Evolutionary conservation across 768 basidiomycete genomes (phyloP).

Genomic region (Gloeostereum incarnatum): DNA sequence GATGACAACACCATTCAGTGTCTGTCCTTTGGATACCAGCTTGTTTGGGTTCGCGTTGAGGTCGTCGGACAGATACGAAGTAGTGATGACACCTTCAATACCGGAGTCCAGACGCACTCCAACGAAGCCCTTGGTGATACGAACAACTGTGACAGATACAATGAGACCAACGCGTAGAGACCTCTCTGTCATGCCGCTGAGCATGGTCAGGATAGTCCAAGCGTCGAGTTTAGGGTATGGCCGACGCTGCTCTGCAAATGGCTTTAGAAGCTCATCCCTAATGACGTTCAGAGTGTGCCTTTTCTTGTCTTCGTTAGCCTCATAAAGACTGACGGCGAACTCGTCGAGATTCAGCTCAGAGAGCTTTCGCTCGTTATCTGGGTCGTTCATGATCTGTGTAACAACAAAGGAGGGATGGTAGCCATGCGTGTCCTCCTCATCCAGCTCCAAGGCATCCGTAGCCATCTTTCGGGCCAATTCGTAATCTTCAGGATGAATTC

Average conservation of each 20-base stretch:
- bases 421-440: slow-evolving; percentile 92
- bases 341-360: slow-evolving; percentile 91
- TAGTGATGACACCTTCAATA: slow-evolving; percentile 71
- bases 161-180: slow-evolving; percentile 76
- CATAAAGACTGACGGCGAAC: slow-evolving; percentile 87
- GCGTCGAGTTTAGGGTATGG: slow-evolving; percentile 54
- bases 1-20: slow-evolving; percentile 72
- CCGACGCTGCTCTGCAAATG: slow-evolving; percentile 69
- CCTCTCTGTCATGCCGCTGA: slow-evolving; percentile 81
- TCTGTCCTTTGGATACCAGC: slow-evolving; percentile 68
- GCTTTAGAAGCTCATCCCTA: slow-evolving; percentile 71
- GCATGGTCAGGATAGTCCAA: slow-evolving; percentile 89
- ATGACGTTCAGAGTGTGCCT: slow-evolving; percentile 86
- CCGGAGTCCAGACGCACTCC: slow-evolving; percentile 86
- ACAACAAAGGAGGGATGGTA: slow-evolving; percentile 90
- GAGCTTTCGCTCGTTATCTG: slow-evolving; percentile 70
- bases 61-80: slow-evolving; percentile 49
- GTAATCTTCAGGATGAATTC: slow-evolving; percentile 97
- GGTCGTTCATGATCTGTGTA: slow-evolving; percentile 75
- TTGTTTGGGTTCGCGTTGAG: slow-evolving; percentile 27
- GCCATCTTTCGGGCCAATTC: slow-evolving; percentile 98
- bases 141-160: slow-evolving; percentile 63
- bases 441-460: slow-evolving; percentile 92
- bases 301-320: slow-evolving; percentile 78
- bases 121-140: slow-evolving; percentile 41